Evolutionary conservation across 2,329 filamentous ascomycete species (phyloP), one percentile per base, ranked within the genome.

Genomic region (Myriosclerotinia curreyana): DNA sequence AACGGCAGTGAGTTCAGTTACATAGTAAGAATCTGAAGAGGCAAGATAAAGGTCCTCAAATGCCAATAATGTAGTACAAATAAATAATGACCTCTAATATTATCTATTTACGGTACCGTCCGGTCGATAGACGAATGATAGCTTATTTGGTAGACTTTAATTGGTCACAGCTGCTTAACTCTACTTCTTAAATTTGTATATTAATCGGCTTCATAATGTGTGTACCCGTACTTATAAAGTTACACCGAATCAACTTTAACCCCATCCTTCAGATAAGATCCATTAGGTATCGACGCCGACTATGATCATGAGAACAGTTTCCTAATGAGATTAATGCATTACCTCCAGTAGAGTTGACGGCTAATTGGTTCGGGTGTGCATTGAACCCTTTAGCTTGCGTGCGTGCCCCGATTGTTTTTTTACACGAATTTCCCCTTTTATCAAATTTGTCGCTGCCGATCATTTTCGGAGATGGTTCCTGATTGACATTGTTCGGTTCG

Each of bases 211-310:
- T 20, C 40, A 56, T 56, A 46, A 15, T 31, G 28, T n/a, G n/a
- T n/a, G n/a, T n/a, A n/a, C n/a, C n/a, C n/a, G n/a, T 44, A 34
- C 7, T 20, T 40, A 34, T 20, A 58, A 44, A 34, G 40, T 58
- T 58, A 58, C 40, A 58, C 40, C 42, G 28, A 58, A 58, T 17
- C 28, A 46, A 36, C 17, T 5, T 22, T 36, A 48, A 34, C 42
- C 55, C 28, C 55, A 58, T 58, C 28, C 55, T 58, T 58, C 55
- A 36, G 20, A 34, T 36, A 22, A 25, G 42, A 46, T 58, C 42
- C 42, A 22, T n/a, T n/a, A n/a, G n/a, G n/a, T n/a, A n/a, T 48
- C 25, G n/a, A 14, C 42, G 42, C n/a, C 20, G 48, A 36, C 14
- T 14, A 36, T 34, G 55, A 42, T 59, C 42, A 48, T 48, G 28